Evolutionary conservation across 2,329 filamentous ascomycete species (phyloP), one percentile per base, ranked within the genome.

Genomic region (Diaporthe citri): DNA sequence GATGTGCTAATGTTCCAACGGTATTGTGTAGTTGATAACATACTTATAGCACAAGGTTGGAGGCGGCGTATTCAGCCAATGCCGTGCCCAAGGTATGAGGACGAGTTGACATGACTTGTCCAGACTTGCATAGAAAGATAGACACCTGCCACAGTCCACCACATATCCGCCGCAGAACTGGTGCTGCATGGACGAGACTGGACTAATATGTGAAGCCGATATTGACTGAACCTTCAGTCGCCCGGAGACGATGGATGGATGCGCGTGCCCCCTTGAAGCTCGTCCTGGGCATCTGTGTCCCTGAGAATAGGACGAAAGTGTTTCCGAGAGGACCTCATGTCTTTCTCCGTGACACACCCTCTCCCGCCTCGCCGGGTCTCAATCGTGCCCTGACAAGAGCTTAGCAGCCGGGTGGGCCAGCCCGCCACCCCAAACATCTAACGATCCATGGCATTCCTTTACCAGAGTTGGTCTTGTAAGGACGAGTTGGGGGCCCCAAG

Each of bases 331-430:
- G 48, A 43, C n/a, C 52, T 59, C 34, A 62, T n/a, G 69, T 52
- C 52, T 52, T 34, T 48, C 41, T 46, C 60, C 60, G 25, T 43
- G 55, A 57, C 28, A 55, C 67, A n/a, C 36, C 22, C 56, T 17
- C 69, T 57, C 57, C 56, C 46, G 73, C 73, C 28, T 72, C 59
- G 34, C 39, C 34, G 48, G 31, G 59, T 46, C 71, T 56, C 66
- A 41, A 25, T 62, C 56, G 22, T 31, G 31, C 15, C 66, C 56
- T 57, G 57, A 74, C 56, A 51, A 64, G 51, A 52, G n/a, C 34
- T 39, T 36, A 55, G 52, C 13, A 60, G 56, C 66, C 66, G 55
- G 25, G 31, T 20, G 15, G 64, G 64, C 56, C 70, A 31, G 43
- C 28, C 36, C 15, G 15, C 55, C 41, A 46, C 41, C 52, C 51